Conservation (phyloP, 1,284 basidiomycete genomes). For the Ustanciosporium gigantosporum region DNA sequence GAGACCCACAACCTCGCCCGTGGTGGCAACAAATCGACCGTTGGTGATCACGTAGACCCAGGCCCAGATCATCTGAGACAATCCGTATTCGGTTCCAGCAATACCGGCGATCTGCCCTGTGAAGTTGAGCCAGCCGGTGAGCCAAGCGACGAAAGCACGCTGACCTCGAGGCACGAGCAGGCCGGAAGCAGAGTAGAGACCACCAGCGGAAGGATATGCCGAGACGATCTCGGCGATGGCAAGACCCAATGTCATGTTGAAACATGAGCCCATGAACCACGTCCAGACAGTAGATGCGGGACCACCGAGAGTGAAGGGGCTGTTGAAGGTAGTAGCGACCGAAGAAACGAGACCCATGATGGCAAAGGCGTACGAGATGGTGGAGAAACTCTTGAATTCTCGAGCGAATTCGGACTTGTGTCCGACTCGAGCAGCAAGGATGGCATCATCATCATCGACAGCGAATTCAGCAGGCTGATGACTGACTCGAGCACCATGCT, state of each 20-base stretch:
- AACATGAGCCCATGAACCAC: constrained; percentile 57
- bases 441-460: constrained; percentile 52
- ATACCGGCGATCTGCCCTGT: constrained; percentile 83
- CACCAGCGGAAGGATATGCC: constrained; percentile 82
- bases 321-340: constrained; percentile 59
- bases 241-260: constrained; percentile 57
- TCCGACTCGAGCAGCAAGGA: constrained; percentile 51
- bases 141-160: constrained; percentile 69
- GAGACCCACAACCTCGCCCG: constrained; percentile 52
- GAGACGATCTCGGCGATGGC: constrained; percentile 60
- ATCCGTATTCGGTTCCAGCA: constrained; percentile 84
- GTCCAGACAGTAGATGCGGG: constrained; percentile 57
- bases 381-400: constrained; percentile 59
- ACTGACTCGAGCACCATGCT: constrained; percentile 35
- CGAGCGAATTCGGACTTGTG: constrained; percentile 58
- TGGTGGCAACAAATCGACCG: constrained; percentile 40
- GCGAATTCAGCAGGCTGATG: constrained; percentile 33
- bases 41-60: constrained; percentile 64
- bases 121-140: constrained; percentile 72
- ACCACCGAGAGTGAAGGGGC: constrained; percentile 52
- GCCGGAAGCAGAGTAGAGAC: constrained; percentile 68
- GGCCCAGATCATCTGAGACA: constrained; percentile 85
- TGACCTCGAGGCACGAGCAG: constrained; percentile 52
- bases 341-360: constrained; percentile 60
- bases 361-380: constrained; percentile 58